Conservation (phyloP, 2,329 filamentous ascomycete species). For the Xylariaceae sp. region DNA sequence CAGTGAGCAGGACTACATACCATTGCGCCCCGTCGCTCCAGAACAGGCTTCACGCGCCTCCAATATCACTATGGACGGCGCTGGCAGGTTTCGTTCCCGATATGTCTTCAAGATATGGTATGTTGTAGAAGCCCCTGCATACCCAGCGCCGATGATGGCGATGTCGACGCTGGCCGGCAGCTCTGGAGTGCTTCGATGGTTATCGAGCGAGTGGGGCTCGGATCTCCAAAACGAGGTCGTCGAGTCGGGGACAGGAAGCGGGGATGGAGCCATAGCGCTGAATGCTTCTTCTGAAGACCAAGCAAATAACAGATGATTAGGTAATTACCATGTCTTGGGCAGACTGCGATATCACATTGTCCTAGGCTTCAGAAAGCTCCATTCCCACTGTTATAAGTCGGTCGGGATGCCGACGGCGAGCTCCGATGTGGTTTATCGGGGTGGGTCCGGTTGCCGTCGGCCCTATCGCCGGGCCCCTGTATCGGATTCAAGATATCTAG, state of each 20-base stretch:
- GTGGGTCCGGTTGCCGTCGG: no score
- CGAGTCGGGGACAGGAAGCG: slow-evolving; percentile 25
- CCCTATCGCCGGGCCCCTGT: no score
- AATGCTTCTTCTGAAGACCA: not conserved
- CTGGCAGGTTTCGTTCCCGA: not conserved
- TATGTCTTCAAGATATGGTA: slow-evolving; percentile 34
- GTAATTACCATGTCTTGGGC: no score
- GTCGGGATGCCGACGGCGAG: no score
- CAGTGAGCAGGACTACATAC: no score
- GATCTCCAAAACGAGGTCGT: slow-evolving; percentile 51
- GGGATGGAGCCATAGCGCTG: not conserved
- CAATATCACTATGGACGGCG: slow-evolving; percentile 17
- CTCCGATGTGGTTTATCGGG: no score
- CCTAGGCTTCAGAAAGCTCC: no score
- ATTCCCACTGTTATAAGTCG: no score
- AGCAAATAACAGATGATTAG: no score
- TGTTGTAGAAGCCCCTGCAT: slow-evolving; percentile 45
- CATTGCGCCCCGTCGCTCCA: slow-evolving; percentile 24
- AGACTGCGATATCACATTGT: no score
- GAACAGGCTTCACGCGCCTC: slow-evolving; percentile 27
- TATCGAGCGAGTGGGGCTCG: slow-evolving; percentile 45
- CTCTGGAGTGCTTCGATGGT: slow-evolving; percentile 44
- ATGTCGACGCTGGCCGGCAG: slow-evolving; percentile 46
- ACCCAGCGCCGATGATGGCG: slow-evolving; percentile 47
- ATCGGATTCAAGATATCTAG: no score